Conservation (phyloP, 192 early-diverging fungal species). For the Allomyces macrogynus region DNA sequence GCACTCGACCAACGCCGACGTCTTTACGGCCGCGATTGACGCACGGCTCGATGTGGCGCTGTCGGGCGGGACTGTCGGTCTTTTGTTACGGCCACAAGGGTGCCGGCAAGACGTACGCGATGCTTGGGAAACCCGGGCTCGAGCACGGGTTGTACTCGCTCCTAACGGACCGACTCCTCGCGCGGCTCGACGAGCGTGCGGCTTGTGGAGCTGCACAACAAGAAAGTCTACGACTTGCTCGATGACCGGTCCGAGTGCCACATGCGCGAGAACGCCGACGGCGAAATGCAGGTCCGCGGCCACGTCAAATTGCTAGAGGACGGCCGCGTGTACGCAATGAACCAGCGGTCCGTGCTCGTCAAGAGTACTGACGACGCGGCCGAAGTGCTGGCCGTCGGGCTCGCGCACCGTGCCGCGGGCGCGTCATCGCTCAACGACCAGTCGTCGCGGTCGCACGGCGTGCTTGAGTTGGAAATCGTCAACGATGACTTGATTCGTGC, state of each 20-base stretch:
- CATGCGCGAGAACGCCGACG: not conserved
- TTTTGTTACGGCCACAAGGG: not conserved
- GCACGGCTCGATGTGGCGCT: too few relatives aligned
- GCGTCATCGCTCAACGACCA: not conserved
- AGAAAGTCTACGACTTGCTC: not conserved
- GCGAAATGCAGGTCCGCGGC: not conserved
- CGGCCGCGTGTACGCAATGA: too few relatives aligned
- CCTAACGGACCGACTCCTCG: too few relatives aligned
- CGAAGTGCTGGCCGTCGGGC: not conserved
- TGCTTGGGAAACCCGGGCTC: not conserved
- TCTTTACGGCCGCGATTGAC: too few relatives aligned
- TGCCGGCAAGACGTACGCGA: constrained; percentile 2
- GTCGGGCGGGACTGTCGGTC: not conserved
- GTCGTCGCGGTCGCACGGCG: constrained; percentile 5
- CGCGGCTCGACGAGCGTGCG: too few relatives aligned
- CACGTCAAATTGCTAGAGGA: too few relatives aligned
- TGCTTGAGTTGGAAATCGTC: not conserved
- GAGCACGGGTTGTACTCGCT: too few relatives aligned
- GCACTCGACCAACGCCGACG: too few relatives aligned
- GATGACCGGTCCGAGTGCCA: not conserved
- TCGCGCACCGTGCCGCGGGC: not conserved
- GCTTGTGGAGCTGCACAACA: not conserved
- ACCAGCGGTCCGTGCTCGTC: not conserved
- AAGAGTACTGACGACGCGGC: not conserved
- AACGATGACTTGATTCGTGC: not conserved